Evolutionary conservation across 2,329 filamentous ascomycete genomes (phyloP), one percentile per base, ranked within the genome.

Genomic region (Trichoderma hamatum): DNA sequence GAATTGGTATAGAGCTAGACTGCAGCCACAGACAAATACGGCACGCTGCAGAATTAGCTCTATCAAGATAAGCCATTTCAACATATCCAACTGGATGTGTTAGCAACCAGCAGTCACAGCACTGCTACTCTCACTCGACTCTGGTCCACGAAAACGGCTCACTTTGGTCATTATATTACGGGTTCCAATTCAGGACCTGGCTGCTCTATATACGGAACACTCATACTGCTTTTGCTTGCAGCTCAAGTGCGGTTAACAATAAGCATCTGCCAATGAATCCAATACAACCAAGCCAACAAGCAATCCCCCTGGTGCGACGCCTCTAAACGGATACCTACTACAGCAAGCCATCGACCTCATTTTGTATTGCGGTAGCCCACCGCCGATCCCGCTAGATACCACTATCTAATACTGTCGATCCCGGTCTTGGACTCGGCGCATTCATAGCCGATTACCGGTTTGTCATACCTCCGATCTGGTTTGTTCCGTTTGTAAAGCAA

Each of bases 401-500:
- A 43, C 19, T 43, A 19, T 43, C 39, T 43, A 43, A 43, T 55
- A 14, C 19, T 46, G 63, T 58, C 36, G 36, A 66, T 49, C 51
- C 34, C 28, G 19, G 30, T 43, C 24, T 56, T 66, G 32, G 55
- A 21, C 63, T 66, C 63, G 63, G 63, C 36, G 63, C 36, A 46
- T 46, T 32, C 55, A 11, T 46, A 58, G 21, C 63, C 63, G 63
- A 66, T 58, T 56, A 52, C 51, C 51, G 52, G 62, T 36, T 65
- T 28, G 51, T 26, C 5, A 56, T n/a, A 26, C 46, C 63, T 49
- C 52, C 10, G 52, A 66, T 56, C 13, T 24, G 16, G 19, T 19
- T n/a, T 13, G 19, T 34, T 9, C 26, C 1, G 36, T 24, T 54
- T 14, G 46, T 13, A 24, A 43, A 43, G 39, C 46, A 49, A 13